Percentiles rank a stretch among this genome's conserved stretches.
Evolutionary conservation across 768 basidiomycete species (phyloP).

Genomic region (Serendipita sp.): DNA sequence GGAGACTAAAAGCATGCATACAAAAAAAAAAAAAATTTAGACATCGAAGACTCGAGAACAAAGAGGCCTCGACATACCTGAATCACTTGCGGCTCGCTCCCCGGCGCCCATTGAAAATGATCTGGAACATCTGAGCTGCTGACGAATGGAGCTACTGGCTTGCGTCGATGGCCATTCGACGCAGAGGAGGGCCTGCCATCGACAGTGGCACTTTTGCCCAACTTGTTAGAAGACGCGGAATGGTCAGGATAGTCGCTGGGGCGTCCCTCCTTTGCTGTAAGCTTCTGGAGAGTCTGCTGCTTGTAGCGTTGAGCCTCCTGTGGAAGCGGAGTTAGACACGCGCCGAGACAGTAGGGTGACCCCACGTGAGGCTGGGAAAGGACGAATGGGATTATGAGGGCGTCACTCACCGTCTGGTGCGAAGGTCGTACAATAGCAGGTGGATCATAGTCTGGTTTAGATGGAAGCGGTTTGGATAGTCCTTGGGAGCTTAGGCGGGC

Average conservation of each 20-base stretch:
- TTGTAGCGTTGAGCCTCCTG: neutral
- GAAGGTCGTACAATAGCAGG: neutral
- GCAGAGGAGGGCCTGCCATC: neutral
- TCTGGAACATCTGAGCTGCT: neutral
- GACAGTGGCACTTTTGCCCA: neutral
- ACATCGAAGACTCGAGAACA: neutral
- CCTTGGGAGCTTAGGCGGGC: neutral
- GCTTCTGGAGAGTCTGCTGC: neutral
- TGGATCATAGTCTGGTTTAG: neutral
- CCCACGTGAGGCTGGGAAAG: neutral
- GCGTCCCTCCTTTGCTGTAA: neutral
- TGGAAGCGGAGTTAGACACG: neutral
- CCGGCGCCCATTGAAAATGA: conserved; percentile 1
- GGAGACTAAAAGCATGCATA: neutral
- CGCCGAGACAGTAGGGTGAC: neutral
- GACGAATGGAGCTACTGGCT: neutral
- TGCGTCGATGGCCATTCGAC: neutral
- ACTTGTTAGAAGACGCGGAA: neutral
- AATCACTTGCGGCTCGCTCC: neutral
- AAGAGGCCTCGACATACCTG: neutral
- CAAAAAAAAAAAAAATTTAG: neutral
- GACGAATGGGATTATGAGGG: neutral
- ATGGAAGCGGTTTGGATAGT: neutral
- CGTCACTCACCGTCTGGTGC: neutral
- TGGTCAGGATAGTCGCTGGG: neutral